Base-by-base conservation (phyloP, 176 grass and related monocot genomes). In the Aegilops speltoides region DNA sequence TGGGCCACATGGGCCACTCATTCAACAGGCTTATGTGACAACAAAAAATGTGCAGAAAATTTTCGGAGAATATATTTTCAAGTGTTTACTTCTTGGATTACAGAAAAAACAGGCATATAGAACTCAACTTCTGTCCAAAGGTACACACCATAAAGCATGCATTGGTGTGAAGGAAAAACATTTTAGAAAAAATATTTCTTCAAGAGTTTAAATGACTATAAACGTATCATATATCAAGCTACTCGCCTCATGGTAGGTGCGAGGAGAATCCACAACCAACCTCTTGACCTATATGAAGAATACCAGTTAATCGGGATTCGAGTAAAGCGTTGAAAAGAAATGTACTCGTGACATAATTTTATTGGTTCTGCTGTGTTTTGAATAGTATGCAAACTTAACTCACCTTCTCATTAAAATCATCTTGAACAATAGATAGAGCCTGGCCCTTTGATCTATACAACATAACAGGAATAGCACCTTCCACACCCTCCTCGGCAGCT, bases 331-430 rank as follows among this genome's bases (percentile, higher is more conserved):
- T 90, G 72, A 85, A 79, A 83, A 85, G 73, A 83, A 64, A 75
- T 45, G 46, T 59, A 81, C 45, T 13, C 1, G 75, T 80, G 46
- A 69, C 22, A 75, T 84, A 79, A 87, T 32, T 11, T 24, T 54
- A 28, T 36, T 48, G 10, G 26, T 86, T 87, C 23, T 72, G 23
- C 12, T 73, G n/a, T 56, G 64, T 20, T 20, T 43, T 78, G 85
- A 84, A 70, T 46, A 79, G 10, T 71, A 80, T 57, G 43, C 88
- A 25, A 48, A 91, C 64, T 68, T 71, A 20, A 67, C 29, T 86
- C 62, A 98, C 96, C 93, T 98, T 98, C 65, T 98, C 88, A 95
- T 95, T 98, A 84, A 98, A 98, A 89, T 94, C 89, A 89, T 98
- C 91, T 88, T 98, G 93, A 64, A 95, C 96, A 84, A 98, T 90